phyloP scores from a whole-genome alignment of 805 yeast genomes.

The Komagataella phaffii region DNA sequence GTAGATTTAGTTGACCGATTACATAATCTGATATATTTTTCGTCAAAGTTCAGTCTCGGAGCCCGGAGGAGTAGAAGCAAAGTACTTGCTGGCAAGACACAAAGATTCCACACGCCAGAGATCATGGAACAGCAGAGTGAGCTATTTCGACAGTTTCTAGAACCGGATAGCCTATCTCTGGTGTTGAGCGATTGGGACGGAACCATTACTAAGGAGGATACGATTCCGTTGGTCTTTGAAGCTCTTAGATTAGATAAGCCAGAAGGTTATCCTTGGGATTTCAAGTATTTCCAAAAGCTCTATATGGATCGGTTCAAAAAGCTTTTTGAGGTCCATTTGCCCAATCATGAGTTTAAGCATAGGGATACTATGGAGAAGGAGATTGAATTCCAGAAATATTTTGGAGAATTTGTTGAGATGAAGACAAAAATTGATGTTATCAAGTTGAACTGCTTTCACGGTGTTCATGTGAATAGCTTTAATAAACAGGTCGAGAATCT shows the following conservation, averaged over 20 bases:
- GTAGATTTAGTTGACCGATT: neutral
- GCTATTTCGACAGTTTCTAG: neutral
- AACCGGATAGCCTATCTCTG: neutral
- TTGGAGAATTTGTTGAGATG: slow-evolving; percentile 30
- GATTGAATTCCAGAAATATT: slow-evolving; percentile 27
- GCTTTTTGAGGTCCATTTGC: slow-evolving; percentile 12
- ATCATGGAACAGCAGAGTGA: neutral
- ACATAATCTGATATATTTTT: neutral
- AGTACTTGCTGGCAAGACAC: neutral
- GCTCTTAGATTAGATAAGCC: slow-evolving; percentile 28
- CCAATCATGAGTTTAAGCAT: slow-evolving; percentile 14
- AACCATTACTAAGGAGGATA: slow-evolving; percentile 42
- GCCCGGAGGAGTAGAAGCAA: neutral
- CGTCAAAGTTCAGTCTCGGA: neutral
- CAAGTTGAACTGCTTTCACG: slow-evolving; percentile 24
- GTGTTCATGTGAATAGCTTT: slow-evolving; percentile 20
- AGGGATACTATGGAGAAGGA: slow-evolving; percentile 26
- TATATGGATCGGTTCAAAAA: slow-evolving; percentile 24
- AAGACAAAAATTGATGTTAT: slow-evolving; percentile 21
- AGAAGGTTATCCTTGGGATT: slow-evolving; percentile 17
- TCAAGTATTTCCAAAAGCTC: slow-evolving; percentile 27
- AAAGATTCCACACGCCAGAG: neutral
- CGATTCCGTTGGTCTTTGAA: slow-evolving; percentile 36
- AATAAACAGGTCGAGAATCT: slow-evolving; percentile 21
- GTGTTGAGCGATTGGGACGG: slow-evolving; percentile 56